phyloP scores from a whole-genome alignment of 2,329 filamentous ascomycete species.

The Blumeria hordei region DNA sequence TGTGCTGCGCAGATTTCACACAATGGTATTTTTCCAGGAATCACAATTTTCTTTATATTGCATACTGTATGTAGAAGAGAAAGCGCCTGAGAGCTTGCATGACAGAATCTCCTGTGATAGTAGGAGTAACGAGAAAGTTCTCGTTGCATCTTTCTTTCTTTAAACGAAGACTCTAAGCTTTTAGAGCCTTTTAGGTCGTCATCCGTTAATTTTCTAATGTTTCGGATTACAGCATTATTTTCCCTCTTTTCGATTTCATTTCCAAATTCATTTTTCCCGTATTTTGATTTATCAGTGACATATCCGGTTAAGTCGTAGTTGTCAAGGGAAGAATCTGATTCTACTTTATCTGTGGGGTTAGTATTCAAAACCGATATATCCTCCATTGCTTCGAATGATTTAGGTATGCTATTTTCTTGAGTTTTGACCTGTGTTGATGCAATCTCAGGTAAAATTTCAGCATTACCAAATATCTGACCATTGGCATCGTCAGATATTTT shows the following conservation, averaged over 20 bases:
- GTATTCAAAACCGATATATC: background rate
- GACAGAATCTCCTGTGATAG: background rate
- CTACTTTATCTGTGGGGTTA: background rate
- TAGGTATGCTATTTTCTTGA: background rate
- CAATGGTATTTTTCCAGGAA: background rate
- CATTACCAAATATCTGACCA: background rate
- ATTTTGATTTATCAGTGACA: background rate
- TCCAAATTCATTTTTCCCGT: background rate
- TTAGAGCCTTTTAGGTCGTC: background rate
- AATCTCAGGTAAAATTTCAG: background rate
- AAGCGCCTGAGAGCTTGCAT: background rate
- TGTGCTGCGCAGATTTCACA: conserved; percentile 1
- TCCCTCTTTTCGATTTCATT: background rate
- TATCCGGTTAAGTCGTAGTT: background rate
- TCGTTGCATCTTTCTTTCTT: background rate
- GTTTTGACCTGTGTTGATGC: background rate
- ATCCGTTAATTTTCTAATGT: background rate
- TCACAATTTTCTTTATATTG: conserved; percentile 1
- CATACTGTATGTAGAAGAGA: background rate
- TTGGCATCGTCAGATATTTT: background rate
- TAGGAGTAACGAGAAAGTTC: background rate
- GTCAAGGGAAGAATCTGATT: background rate
- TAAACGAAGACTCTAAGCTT: background rate
- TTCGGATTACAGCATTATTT: background rate
- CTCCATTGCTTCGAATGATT: background rate